phyloP scores from a whole-genome alignment of 2,329 filamentous ascomycete species.

The Fusarium sp. region DNA sequence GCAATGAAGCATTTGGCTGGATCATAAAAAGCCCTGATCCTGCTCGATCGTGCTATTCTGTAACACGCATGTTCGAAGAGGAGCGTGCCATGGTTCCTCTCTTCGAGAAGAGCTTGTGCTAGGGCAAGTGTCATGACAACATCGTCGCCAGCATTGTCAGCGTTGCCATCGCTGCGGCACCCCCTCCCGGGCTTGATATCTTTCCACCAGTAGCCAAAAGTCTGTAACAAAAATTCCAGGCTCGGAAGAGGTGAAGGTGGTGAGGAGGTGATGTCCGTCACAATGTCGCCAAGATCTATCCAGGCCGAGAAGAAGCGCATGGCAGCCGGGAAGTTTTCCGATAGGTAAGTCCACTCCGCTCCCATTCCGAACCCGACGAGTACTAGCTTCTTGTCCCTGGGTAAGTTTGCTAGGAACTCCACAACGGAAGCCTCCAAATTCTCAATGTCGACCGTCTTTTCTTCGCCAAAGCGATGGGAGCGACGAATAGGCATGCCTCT shows the following conservation, averaged over 20 bases:
- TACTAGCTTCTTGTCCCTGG: background rate
- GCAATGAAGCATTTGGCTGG: background rate
- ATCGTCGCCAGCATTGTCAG: conserved; percentile 31
- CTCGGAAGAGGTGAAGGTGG: background rate
- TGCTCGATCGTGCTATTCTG: background rate
- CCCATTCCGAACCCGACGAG: conserved; percentile 14
- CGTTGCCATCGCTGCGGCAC: background rate
- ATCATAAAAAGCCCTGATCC: background rate
- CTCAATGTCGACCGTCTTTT: background rate
- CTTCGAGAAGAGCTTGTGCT: background rate
- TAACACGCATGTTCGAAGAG: background rate
- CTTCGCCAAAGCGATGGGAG: conserved; percentile 16
- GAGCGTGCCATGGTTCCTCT: background rate
- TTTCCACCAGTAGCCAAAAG: conserved; percentile 4
- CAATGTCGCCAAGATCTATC: conserved; percentile 23
- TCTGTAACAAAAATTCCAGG: background rate
- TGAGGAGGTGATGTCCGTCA: conserved; percentile 1
- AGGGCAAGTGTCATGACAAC: conserved; percentile 19
- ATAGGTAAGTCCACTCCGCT: conserved; percentile 27
- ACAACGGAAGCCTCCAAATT: background rate
- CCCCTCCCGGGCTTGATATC: background rate
- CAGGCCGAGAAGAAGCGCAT: conserved; percentile 24
- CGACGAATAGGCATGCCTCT: conserved; percentile 13
- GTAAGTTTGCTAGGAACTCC: conserved; percentile 3
- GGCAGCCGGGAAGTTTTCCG: background rate